These are phyloP conservation scores for Phoma herbarum DNA, from an alignment of 2,329 filamentous ascomycete genomes.

Conservation along the genomic window DNA sequence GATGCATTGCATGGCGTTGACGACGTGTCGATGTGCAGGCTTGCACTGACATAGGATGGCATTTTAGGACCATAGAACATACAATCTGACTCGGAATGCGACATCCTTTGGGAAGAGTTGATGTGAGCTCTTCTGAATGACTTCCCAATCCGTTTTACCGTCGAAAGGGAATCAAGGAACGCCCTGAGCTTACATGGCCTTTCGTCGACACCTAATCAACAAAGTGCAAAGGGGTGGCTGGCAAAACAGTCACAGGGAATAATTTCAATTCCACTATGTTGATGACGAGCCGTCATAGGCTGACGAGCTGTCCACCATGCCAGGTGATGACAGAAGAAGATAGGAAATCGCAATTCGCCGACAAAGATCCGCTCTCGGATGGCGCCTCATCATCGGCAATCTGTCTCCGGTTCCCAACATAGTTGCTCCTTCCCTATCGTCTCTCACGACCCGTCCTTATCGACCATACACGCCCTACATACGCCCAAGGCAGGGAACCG, in stretches of 20 bases:
- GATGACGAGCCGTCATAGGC: not conserved
- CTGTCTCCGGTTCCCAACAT: not conserved
- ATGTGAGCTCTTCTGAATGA: not conserved
- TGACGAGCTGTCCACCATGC: not conserved
- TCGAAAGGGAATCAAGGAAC: not conserved
- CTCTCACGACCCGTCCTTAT: constrained; percentile 13
- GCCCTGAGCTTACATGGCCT: not conserved
- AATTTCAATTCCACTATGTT: not conserved
- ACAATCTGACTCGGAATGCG: not conserved
- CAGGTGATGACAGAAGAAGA: not conserved
- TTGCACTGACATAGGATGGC: not conserved
- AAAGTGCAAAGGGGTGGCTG: not conserved
- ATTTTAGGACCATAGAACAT: not conserved
- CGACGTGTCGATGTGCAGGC: not conserved
- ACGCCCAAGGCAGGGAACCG: not conserved
- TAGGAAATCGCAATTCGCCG: constrained; percentile 3
- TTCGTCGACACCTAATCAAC: not conserved
- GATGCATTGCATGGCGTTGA: constrained; percentile 11
- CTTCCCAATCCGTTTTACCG: not conserved
- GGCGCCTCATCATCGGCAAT: constrained; percentile 12
- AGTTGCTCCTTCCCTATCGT: constrained; percentile 5
- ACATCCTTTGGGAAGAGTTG: not conserved
- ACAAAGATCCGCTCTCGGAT: constrained; percentile 7
- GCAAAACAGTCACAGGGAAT: not conserved
- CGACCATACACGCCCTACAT: constrained; percentile 12